Evolutionary conservation across 179 eudicot genomes (phyloP).

Genomic region (Silene noctiflora): DNA sequence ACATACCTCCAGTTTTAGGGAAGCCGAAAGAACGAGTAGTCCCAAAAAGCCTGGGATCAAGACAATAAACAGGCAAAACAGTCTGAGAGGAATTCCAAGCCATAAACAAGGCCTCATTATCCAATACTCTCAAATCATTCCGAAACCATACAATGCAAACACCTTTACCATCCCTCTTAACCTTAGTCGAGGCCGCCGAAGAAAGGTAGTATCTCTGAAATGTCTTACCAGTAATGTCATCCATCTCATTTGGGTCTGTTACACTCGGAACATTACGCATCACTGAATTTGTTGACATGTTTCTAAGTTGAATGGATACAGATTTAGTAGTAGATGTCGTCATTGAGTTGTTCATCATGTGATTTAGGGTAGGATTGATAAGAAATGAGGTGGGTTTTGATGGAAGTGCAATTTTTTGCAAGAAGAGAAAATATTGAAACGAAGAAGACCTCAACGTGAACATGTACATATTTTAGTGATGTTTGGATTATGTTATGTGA

Average conservation of each 20-base stretch:
- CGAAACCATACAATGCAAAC: constrained; percentile 79
- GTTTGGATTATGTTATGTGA: constrained; percentile 5
- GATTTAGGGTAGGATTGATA: constrained; percentile 11
- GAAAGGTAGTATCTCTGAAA: constrained; percentile 43
- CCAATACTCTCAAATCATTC: constrained; percentile 82
- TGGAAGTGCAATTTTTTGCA: constrained; percentile 18
- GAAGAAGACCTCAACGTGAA: constrained; percentile 17
- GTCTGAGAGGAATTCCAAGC: constrained; percentile 65
- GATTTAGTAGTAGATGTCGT: constrained; percentile 25
- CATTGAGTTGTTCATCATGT: neutral
- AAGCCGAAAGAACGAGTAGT: constrained; percentile 70
- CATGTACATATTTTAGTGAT: constrained; percentile 13
- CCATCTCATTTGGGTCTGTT: constrained; percentile 37
- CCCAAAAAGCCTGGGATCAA: constrained; percentile 71
- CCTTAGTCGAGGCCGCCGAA: constrained; percentile 10
- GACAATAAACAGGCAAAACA: constrained; percentile 79
- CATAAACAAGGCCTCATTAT: constrained; percentile 74
- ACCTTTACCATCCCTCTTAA: constrained; percentile 61
- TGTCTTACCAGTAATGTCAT: constrained; percentile 40
- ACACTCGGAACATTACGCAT: constrained; percentile 41
- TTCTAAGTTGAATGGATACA: constrained; percentile 6
- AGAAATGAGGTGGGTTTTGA: constrained; percentile 27
- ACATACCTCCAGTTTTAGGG: constrained; percentile 88
- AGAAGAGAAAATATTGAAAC: constrained; percentile 17
- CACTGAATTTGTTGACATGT: constrained; percentile 1